Base-by-base conservation (phyloP, 2,329 filamentous ascomycete genomes). In the Fusarium sp. region DNA sequence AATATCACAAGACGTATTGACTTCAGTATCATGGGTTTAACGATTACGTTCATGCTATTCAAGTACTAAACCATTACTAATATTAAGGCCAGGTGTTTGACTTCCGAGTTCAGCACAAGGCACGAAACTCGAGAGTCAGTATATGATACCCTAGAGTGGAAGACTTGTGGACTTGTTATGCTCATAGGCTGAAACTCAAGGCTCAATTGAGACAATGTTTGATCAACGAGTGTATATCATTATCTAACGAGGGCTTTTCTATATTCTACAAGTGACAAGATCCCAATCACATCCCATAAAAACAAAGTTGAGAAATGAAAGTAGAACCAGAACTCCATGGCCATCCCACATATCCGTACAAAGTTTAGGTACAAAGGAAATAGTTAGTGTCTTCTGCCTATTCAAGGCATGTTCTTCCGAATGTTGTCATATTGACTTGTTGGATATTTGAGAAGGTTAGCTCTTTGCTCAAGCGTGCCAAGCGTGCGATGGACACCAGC, bases 351-450 rank as follows among this genome's bases (percentile, higher is more conserved):
- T 46, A 47, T 47, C 40, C 36, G 51, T 61, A 44, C 63, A 65
- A 56, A 50, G 34, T 28, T 47, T 31, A 23, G 15, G 26, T 30
- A 66, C 50, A 61, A 62, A 53, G 12, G 28, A 53, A 53, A 57
- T 20, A 28, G 44, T n/a, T 40, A 38, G 52, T 12, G 26, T n/a
- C 46, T 28, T 30, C 28, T 10, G 28, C 30, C 40, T 33, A 8
- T 23, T 67, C 44, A 74, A 11, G 69, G 71, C 74, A 80, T 76
- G 4, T 77, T 77, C 16, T 77, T 76, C 66, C 80, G 79, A 65
- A 91, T 82, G 73, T 91, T 91, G 40, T 82, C 83, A 72, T 88
- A 91, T 72, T 82, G 81, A 65, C 86, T 89, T 1, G 74, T 80
- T 7, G 88, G 87, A 63, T 86, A 91, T 13, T 70, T 76, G 51